Evolutionary conservation across 441 rosid species (phyloP), one percentile per base, ranked within the genome.

Genomic region (Gossypium gossypioides): DNA sequence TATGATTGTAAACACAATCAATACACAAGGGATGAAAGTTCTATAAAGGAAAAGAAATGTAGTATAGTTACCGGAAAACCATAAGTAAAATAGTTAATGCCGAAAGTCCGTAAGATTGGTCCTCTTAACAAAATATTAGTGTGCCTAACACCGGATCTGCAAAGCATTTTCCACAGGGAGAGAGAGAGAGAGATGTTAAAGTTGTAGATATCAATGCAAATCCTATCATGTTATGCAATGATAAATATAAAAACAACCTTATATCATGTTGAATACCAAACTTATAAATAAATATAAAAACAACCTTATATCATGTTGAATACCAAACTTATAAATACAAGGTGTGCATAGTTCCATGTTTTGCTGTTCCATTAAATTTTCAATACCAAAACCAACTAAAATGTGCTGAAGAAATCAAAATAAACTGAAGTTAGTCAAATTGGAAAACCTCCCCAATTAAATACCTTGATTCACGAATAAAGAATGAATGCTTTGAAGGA

Each of bases 391-490:
- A 67, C 57, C 21, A 48, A 65, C 32, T 25, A 44, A 24, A 62
- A 46, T 66, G n/a, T 24, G 13, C 13, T 15, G 16, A 61, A 61
- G 18, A 61, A 32, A 29, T 61, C 46, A 15, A 61, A 61, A 9
- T 7, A 51, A 51, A 54, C 4, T 0, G 4, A 18, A 22, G 40
- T 25, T 29, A 15, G 32, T 16, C 32, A 19, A 68, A 27, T 6
- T 46, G 32, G 54, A 15, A 7, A 13, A 24, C 42, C 57, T 22
- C 16, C 40, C 46, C 0, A 3, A 46, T 21, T 24, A 3, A 19
- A 61, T 78, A 84, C 89, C 89, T 84, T 25, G 81, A 73, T 78
- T 84, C 79, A 60, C 69, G 68, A 70, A 84, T 78, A 18, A 81
- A 74, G 76, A 77, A 82, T 2, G 85, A 73, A 79, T 82, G 80